Evolutionary conservation across 768 basidiomycete species (phyloP), one percentile per base, ranked within the genome.

Genomic region (Leccinum olivaceopallidum): DNA sequence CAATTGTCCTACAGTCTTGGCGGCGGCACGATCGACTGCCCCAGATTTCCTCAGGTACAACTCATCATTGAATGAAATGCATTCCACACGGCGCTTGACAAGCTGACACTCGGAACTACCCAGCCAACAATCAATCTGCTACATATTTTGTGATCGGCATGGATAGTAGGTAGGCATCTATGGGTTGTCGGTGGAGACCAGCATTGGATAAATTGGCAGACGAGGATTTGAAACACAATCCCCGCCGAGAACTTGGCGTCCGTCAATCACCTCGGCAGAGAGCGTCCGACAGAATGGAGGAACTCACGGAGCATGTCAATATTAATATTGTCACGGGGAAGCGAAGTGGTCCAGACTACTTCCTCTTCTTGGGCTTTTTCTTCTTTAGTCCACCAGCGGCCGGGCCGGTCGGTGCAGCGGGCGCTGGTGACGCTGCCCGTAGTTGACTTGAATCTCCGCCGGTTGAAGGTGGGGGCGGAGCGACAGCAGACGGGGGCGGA

Each of bases 331-430:
- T 60, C 59, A 59, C 14, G 18, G 22, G 20, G 53, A 56, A 58
- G 42, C 32, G 55, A 52, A 22, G 51, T 34, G 26, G 50, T 44
- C 58, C 34, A 24, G 67, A 60, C 56, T 75, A 85, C 78, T 89
- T 89, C 78, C 86, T 92, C 77, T 91, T 90, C 79, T 89, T 89
- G 52, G 83, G 79, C 73, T 90, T 92, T 79, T 92, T 93, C 81
- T 92, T 93, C 77, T 89, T 90, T 47, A 86, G 82, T 3, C 85
- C 89, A 18, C 85, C 87, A 47, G 79, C 76, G n/a, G 79, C 71
- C 18, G 78, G 65, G 14, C 73, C 69, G 3, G 75, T 63, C 54
- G 44, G 80, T 66, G 24, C 72, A 55, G 65, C 73, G 44, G 74
- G 61, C 36, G 69, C 68, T 30, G 73, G 75, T 34, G 80, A 74